A percentile compares a stretch with the other conserved stretches of the same genome.
Conservation (phyloP, 345 rosid genomes). For the Linum trigynum region DNA sequence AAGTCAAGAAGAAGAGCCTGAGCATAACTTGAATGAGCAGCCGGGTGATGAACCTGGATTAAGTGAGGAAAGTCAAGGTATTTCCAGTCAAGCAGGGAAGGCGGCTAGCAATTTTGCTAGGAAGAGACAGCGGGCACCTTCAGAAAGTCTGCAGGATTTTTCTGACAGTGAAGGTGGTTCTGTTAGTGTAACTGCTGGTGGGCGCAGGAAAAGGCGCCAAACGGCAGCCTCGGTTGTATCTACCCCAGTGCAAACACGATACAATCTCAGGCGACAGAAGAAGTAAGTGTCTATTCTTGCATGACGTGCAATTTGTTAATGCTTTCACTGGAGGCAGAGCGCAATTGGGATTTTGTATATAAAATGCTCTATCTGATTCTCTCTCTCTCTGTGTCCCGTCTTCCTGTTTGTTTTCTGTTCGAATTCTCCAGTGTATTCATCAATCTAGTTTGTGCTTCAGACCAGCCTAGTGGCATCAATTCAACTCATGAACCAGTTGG, state of each 20-base stretch:
- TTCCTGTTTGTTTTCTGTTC: no score
- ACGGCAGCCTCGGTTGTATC: conserved; percentile 26
- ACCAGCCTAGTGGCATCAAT: background rate
- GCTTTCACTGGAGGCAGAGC: no score
- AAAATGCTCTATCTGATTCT: no score
- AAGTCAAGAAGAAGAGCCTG: conserved; percentile 23
- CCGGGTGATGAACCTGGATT: conserved; percentile 11
- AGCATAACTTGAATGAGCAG: conserved; percentile 20
- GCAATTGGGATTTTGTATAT: no score
- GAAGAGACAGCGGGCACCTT: conserved; percentile 45
- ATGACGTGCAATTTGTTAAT: background rate
- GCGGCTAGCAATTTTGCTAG: conserved; percentile 27
- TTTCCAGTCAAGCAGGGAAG: conserved; percentile 28
- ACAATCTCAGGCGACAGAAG: conserved; percentile 67
- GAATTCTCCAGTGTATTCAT: no score
- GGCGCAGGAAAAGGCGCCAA: conserved; percentile 58
- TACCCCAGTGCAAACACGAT: conserved; percentile 55
- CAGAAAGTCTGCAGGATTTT: conserved; percentile 41
- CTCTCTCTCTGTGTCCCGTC: no score
- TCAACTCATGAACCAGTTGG: background rate
- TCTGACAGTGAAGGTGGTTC: conserved; percentile 58
- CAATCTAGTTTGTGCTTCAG: background rate
- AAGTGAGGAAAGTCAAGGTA: conserved; percentile 28
- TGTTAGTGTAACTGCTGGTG: conserved; percentile 52
- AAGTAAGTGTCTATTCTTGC: conserved; percentile 35